Conservation (phyloP, 345 rosid species). For the Anastatica hierochuntica region DNA sequence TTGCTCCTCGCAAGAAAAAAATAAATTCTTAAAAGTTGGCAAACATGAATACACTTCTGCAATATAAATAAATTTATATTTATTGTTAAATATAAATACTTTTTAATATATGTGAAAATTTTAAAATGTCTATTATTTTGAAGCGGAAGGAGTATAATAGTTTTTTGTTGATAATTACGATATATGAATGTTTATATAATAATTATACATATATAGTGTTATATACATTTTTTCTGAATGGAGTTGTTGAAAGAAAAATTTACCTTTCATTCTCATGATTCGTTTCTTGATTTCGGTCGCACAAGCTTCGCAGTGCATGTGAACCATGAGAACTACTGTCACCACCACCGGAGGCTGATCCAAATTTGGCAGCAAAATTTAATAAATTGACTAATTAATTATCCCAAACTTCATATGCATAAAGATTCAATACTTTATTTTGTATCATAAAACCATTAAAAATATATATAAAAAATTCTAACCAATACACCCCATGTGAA, state of each 20-base stretch:
- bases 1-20: not conserved
- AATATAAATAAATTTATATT: not conserved
- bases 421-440: too few species aligned
- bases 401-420: too few species aligned
- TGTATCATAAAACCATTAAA: not conserved
- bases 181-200: too few species aligned
- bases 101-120: too few species aligned
- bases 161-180: too few species aligned
- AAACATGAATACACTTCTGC: not conserved
- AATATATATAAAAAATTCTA: constrained; percentile 10
- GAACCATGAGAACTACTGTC: constrained; percentile 58
- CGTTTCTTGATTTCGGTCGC: constrained; percentile 81
- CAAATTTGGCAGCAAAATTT: too few species aligned
- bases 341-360: constrained; percentile 55
- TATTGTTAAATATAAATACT: too few species aligned
- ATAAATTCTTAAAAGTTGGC: not conserved
- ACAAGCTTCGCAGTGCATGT: constrained; percentile 98
- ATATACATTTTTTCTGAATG: too few species aligned
- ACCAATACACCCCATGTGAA: constrained; percentile 27
- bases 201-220: too few species aligned
- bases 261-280: constrained; percentile 78
- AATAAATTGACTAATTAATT: not conserved
- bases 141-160: too few species aligned
- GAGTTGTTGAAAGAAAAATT: too few species aligned
- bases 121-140: too few species aligned